A percentile compares a stretch with the other conserved stretches of the same genome.
Conservation (phyloP, 2,329 filamentous ascomycete genomes). For the Zymoseptoria crescenta region DNA sequence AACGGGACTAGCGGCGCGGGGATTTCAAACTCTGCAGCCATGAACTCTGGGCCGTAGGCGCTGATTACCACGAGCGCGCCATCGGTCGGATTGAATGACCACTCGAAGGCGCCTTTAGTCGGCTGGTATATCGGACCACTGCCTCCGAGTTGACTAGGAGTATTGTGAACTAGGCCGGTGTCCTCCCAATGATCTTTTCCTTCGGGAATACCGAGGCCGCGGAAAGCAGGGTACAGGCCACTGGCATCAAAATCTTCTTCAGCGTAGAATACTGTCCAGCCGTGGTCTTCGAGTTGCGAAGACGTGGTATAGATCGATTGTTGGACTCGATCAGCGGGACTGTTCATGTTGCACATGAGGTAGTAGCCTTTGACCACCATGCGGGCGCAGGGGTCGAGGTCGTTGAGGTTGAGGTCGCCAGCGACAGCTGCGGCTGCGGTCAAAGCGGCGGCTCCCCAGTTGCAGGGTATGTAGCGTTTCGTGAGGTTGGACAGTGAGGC, state of each 20-base stretch:
- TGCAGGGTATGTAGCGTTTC: neutral
- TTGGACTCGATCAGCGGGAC: neutral
- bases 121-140: neutral
- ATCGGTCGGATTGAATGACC: neutral
- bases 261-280: no score
- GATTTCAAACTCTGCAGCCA: neutral
- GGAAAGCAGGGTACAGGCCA: no score
- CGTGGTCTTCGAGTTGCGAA: no score
- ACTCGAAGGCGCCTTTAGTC: no score
- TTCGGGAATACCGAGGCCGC: no score
- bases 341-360: neutral
- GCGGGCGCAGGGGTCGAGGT: neutral
- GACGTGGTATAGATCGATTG: neutral
- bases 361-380: neutral
- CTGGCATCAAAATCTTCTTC: no score
- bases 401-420: neutral
- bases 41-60: neutral
- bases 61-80: neutral
- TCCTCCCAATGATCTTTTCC: no score
- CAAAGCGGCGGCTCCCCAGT: neutral
- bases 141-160: neutral
- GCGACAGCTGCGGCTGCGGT: neutral
- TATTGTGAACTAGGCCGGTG: no score
- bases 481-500: neutral
- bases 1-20: neutral